These are phyloP conservation scores for Areca catechu DNA, from an alignment of 176 grass and related monocot genomes.

Conservation along the genomic window DNA sequence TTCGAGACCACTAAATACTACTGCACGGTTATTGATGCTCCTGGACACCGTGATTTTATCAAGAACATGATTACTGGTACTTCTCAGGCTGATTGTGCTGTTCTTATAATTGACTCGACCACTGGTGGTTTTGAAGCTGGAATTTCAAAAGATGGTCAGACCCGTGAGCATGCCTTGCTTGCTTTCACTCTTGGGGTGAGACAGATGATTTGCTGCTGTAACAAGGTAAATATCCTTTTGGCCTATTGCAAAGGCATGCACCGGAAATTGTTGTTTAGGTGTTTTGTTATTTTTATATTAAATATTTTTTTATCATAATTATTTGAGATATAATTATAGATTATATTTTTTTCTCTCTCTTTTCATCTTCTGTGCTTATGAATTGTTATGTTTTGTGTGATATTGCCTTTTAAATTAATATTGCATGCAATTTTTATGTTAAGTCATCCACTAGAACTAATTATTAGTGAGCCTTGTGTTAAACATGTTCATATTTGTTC, in stretches of 20 bases:
- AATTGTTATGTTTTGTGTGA: too few species aligned
- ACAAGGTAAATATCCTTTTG: constrained; percentile 42
- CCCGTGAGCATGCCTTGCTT: constrained; percentile 71
- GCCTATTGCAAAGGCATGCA: not conserved
- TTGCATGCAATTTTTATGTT: too few species aligned
- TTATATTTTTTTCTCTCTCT: not conserved
- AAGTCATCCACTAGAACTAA: too few species aligned
- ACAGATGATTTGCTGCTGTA: constrained; percentile 88
- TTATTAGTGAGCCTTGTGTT: too few species aligned
- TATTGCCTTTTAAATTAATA: too few species aligned
- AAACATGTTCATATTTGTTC: too few species aligned
- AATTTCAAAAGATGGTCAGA: constrained; percentile 79
- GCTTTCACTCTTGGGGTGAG: constrained; percentile 80
- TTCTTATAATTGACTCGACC: constrained; percentile 78
- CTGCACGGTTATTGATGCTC: constrained; percentile 75
- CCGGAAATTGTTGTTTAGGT: too few species aligned
- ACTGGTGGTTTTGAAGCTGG: constrained; percentile 88
- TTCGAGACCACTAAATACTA: constrained; percentile 74
- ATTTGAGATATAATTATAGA: too few species aligned
- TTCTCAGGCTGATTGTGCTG: constrained; percentile 75
- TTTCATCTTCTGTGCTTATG: not conserved
- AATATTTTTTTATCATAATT: too few species aligned
- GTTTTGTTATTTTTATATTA: too few species aligned
- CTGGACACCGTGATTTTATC: constrained; percentile 77
- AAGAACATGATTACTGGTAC: constrained; percentile 91